phyloP scores from a whole-genome alignment of 805 yeast genomes.

The Lipomyces kockii region DNA sequence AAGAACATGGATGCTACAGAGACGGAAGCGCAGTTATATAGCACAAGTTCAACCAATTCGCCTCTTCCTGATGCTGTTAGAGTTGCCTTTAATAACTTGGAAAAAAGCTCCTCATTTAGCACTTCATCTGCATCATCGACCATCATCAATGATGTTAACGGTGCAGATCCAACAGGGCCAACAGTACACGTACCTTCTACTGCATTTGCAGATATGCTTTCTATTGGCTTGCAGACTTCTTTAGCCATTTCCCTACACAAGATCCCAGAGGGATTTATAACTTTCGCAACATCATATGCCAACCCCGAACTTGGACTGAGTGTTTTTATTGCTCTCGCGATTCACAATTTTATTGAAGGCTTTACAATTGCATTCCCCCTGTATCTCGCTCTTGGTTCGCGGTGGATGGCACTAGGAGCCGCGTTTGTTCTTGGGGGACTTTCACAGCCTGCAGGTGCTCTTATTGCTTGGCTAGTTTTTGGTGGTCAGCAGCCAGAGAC shows the following conservation, averaged over 20 bases:
- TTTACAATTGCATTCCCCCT: conserved; percentile 91
- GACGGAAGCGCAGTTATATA: neutral
- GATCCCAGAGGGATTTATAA: conserved; percentile 92
- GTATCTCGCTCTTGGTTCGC: conserved; percentile 70
- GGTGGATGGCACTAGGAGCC: conserved; percentile 64
- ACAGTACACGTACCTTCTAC: conserved; percentile 67
- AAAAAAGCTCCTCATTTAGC: neutral
- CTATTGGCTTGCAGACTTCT: conserved; percentile 90
- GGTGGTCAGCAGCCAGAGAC: conserved; percentile 22
- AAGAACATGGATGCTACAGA: neutral
- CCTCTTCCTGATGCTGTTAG: neutral
- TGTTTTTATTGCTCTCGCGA: conserved; percentile 79
- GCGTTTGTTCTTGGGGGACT: conserved; percentile 76
- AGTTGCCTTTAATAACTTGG: neutral
- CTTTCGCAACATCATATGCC: conserved; percentile 73
- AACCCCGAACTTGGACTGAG: conserved; percentile 74
- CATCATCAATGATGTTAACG: conserved; percentile 16
- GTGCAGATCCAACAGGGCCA: conserved; percentile 40
- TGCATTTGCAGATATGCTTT: conserved; percentile 80
- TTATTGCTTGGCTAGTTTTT: conserved; percentile 63
- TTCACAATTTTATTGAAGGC: conserved; percentile 94
- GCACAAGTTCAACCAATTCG: neutral
- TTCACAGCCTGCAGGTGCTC: conserved; percentile 90
- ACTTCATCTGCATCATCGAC: conserved; percentile 23
- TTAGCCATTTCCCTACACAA: conserved; percentile 87